Evolutionary conservation across 106 monocot genomes (phyloP).

Genomic region (Dendrobium officinale): DNA sequence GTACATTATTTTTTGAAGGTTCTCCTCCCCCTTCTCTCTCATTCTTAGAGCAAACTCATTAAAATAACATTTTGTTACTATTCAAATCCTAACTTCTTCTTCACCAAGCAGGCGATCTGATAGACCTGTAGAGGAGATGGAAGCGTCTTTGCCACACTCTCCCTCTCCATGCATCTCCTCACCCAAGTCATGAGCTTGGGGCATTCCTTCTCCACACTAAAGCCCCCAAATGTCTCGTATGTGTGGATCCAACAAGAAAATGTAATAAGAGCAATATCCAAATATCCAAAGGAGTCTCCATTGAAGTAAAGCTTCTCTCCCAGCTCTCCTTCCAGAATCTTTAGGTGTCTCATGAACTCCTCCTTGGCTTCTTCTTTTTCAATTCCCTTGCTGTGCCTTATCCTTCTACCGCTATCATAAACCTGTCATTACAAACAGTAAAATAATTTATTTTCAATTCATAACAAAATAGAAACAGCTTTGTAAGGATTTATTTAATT

Average conservation of each 20-base stretch:
- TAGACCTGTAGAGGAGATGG: conserved; percentile 30
- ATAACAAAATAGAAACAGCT: too few relatives aligned
- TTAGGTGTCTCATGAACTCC: conserved; percentile 34
- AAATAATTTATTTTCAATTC: too few relatives aligned
- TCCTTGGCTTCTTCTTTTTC: conserved; percentile 28
- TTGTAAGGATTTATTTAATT: too few relatives aligned
- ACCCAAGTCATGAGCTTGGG: conserved; percentile 52
- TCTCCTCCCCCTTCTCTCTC: too few relatives aligned
- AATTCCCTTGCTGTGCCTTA: conserved; percentile 51
- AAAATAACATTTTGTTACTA: neutral
- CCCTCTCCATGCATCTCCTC: conserved; percentile 50
- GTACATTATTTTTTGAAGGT: too few relatives aligned
- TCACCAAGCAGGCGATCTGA: conserved; percentile 6
- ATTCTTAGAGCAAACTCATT: too few relatives aligned
- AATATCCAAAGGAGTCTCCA: conserved; percentile 40
- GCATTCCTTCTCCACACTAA: conserved; percentile 31
- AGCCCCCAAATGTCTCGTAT: conserved; percentile 29
- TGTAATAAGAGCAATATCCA: conserved; percentile 47
- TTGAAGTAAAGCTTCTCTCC: conserved; percentile 52
- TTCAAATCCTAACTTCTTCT: neutral
- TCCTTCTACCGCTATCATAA: conserved; percentile 26
- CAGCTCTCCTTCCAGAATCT: conserved; percentile 39
- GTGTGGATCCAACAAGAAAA: conserved; percentile 45
- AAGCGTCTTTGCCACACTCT: conserved; percentile 35
- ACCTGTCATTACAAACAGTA: too few relatives aligned